Evolutionary conservation across 345 rosid genomes (phyloP).

Genomic region (Acer negundo): DNA sequence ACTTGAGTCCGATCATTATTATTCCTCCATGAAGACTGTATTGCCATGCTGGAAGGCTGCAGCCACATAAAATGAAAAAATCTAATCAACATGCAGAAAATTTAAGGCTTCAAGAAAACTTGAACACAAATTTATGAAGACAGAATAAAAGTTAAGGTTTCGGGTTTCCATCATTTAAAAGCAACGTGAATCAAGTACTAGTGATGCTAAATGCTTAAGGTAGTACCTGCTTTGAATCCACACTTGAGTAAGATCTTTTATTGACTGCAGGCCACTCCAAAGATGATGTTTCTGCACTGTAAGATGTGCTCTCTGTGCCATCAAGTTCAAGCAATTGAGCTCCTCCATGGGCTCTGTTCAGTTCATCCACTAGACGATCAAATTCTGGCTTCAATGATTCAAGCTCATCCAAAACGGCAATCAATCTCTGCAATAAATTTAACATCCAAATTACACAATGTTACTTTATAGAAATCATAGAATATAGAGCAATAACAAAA

Average conservation of each 20-base stretch:
- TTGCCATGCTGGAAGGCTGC: conserved; percentile 49
- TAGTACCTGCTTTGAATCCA: conserved; percentile 46
- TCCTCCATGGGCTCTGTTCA: conserved; percentile 41
- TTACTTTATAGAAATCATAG: background rate
- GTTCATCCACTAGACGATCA: conserved; percentile 47
- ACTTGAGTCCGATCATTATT: conserved; percentile 37
- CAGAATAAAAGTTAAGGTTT: background rate
- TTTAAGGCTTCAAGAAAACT: background rate
- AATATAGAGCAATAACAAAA: background rate
- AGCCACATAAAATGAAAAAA: conserved; percentile 22
- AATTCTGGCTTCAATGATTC: conserved; percentile 83
- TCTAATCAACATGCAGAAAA: conserved; percentile 13
- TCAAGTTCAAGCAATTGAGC: conserved; percentile 37
- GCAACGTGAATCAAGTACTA: background rate
- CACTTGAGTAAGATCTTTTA: conserved; percentile 35
- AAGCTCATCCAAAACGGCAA: conserved; percentile 71
- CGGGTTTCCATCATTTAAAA: background rate
- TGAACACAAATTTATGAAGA: background rate
- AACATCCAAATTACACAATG: conserved; percentile 14
- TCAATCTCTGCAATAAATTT: conserved; percentile 53
- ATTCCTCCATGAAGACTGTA: conserved; percentile 60
- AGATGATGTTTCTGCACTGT: conserved; percentile 38
- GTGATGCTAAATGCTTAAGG: background rate
- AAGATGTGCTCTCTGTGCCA: conserved; percentile 27
- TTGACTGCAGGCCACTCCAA: conserved; percentile 47